Percentiles rank a stretch among this genome's conserved stretches.
These are phyloP conservation scores for Eucalyptus polyanthemos DNA, from an alignment of 345 rosid genomes.

Conservation along the genomic window DNA sequence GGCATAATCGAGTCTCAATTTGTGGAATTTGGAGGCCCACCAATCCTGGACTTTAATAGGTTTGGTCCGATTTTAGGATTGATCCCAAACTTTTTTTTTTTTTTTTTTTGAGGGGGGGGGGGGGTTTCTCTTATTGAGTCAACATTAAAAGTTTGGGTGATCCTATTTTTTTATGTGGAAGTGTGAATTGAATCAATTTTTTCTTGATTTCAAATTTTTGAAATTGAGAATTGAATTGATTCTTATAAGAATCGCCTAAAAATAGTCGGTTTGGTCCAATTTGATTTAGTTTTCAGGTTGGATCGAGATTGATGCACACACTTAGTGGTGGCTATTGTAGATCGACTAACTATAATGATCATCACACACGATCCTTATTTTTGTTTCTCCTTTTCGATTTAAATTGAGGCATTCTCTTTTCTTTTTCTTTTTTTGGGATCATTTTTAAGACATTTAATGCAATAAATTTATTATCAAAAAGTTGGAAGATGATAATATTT, in stretches of 20 bases:
- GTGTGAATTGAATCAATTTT: not conserved
- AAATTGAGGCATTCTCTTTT: not conserved
- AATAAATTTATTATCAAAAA: not conserved
- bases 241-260: rapidly evolving
- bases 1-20: not conserved
- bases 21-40: not conserved
- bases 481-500: not conserved
- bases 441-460: not conserved
- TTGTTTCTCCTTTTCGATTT: not conserved
- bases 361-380: not conserved
- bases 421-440: not conserved
- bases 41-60: not conserved
- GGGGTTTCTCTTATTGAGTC: too few species aligned
- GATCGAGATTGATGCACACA: not conserved
- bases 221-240: rapidly evolving
- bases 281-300: too few species aligned
- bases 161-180: not conserved
- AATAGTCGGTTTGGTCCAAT: rapidly evolving
- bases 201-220: not conserved
- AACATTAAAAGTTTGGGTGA: not conserved
- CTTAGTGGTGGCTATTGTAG: not conserved
- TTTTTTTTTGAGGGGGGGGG: too few species aligned
- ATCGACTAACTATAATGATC: not conserved
- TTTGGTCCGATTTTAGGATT: not conserved
- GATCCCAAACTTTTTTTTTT: not conserved